Base-by-base conservation (phyloP, 495 filamentous ascomycete species). In the Aeminium ludgeri region DNA sequence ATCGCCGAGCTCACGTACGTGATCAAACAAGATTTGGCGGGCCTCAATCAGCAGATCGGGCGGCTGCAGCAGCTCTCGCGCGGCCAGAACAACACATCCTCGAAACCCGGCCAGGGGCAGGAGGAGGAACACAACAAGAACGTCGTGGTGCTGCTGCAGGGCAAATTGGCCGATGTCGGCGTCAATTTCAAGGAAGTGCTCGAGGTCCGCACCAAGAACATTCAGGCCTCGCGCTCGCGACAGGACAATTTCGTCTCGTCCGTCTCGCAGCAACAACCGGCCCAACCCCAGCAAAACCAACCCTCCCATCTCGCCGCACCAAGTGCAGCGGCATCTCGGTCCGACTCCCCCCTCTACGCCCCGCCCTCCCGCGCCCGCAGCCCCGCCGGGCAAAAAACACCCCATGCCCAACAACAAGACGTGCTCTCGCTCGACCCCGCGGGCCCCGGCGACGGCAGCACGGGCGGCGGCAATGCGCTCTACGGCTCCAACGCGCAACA, bases 71-170 rank as follows among this genome's bases (percentile, higher is more conserved):
- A 73, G 2, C 69, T 95, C 15, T 75, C 73, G 0, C 64, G 70
- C 25, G 63, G 70, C 18, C 80, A 86, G 60, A 78, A 87, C 46
- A 81, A 81, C 39, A 56, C 48, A 36, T 64, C 66, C 40, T 65
- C 65, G 6, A 31, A 27, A n/a, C 39, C 47, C 15, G 40, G 46
- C 27, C 68, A 63, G 13, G 83, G 86, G 46, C 83, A 93, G 53
- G 86, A 93, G 55, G 84, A 84, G 35, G 87, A 96, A 55, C 91
- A 97, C 60, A 92, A 87, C 66, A 91, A 94, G 57, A 94, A 95
- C 53, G 89, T 97, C 27, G 82, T 97, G 3, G 73, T 92, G 34
- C 70, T 95, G 54, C 61, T 97, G 30, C 85, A 97, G 61, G 83
- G 84, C 29, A 96, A 93, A 57, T 69, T 97, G 16, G 82, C 83